phyloP scores from a whole-genome alignment of 2,329 filamentous ascomycete species.

The Penicillium sp. region DNA sequence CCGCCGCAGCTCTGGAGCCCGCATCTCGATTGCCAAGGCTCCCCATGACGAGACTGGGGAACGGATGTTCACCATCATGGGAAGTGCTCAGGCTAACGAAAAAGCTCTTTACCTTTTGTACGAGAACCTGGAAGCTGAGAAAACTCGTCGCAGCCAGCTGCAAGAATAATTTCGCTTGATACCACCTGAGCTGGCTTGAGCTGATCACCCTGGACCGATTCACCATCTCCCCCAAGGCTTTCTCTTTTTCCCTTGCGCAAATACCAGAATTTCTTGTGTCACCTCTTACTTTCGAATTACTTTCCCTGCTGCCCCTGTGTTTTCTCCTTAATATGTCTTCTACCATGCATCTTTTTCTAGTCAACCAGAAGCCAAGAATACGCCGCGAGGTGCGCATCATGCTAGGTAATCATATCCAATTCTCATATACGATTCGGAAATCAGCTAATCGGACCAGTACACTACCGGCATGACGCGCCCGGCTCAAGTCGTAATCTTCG shows the following conservation, averaged over 20 bases:
- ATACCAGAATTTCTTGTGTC: slow-evolving; percentile 16
- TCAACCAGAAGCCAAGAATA: slow-evolving; percentile 32
- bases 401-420: slow-evolving; percentile 31
- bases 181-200: background rate
- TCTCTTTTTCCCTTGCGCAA: slow-evolving; percentile 5
- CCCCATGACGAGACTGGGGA: slow-evolving; percentile 97
- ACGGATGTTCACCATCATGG: slow-evolving; percentile 99
- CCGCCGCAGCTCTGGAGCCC: slow-evolving; percentile 91
- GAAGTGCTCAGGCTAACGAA: slow-evolving; percentile 90
- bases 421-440: slow-evolving; percentile 23
- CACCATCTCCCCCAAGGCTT: background rate
- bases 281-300: slow-evolving; percentile 20
- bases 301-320: slow-evolving; percentile 27
- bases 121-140: slow-evolving; percentile 98
- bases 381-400: slow-evolving; percentile 29
- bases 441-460: slow-evolving; percentile 27
- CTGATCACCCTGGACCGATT: slow-evolving; percentile 8
- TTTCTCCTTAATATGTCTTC: slow-evolving; percentile 26
- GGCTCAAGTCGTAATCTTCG: slow-evolving; percentile 14
- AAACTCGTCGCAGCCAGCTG: slow-evolving; percentile 93
- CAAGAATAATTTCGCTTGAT: slow-evolving; percentile 52
- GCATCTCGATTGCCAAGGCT: slow-evolving; percentile 96
- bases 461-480: slow-evolving; percentile 19
- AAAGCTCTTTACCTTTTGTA: slow-evolving; percentile 95
- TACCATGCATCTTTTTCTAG: slow-evolving; percentile 29